These are phyloP conservation scores for Penicillium bovifimosum DNA, from an alignment of 495 filamentous ascomycete genomes.

Conservation along the genomic window DNA sequence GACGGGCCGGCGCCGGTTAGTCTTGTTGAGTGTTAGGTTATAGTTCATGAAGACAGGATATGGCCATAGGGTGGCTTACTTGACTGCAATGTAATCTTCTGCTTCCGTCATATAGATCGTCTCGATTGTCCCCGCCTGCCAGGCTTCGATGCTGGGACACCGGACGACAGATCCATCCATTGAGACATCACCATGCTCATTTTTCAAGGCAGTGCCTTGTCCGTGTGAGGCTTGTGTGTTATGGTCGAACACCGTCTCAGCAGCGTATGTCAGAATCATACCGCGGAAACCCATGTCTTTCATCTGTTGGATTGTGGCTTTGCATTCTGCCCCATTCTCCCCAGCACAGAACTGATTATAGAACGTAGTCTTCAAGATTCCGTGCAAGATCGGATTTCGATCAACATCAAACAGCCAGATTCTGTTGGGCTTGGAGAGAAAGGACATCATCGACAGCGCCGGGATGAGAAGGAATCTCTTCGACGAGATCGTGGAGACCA, in stretches of 20 bases:
- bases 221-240: slow-evolving; percentile 25
- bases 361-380: slow-evolving; percentile 39
- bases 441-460: slow-evolving; percentile 57
- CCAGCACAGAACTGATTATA: slow-evolving; percentile 47
- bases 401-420: slow-evolving; percentile 35
- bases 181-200: slow-evolving; percentile 7
- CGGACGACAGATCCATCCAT: slow-evolving; percentile 4
- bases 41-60: neutral
- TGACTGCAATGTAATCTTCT: slow-evolving; percentile 77
- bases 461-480: slow-evolving; percentile 60
- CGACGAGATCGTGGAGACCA: slow-evolving; percentile 70
- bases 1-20: slow-evolving; percentile 27
- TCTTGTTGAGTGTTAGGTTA: slow-evolving; percentile 14
- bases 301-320: slow-evolving; percentile 28
- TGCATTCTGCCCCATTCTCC: slow-evolving; percentile 32
- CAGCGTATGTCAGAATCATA: slow-evolving; percentile 44
- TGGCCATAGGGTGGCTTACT: slow-evolving; percentile 40
- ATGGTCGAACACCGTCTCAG: slow-evolving; percentile 40
- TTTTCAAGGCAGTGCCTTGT: slow-evolving; percentile 18
- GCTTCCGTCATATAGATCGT: slow-evolving; percentile 61
- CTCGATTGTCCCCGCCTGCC: slow-evolving; percentile 63
- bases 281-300: slow-evolving; percentile 40
- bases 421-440: slow-evolving; percentile 39
- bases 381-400: slow-evolving; percentile 36
- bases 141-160: slow-evolving; percentile 57